phyloP scores from a whole-genome alignment of 176 grass and related monocot species.

The Musa troglodytarum region DNA sequence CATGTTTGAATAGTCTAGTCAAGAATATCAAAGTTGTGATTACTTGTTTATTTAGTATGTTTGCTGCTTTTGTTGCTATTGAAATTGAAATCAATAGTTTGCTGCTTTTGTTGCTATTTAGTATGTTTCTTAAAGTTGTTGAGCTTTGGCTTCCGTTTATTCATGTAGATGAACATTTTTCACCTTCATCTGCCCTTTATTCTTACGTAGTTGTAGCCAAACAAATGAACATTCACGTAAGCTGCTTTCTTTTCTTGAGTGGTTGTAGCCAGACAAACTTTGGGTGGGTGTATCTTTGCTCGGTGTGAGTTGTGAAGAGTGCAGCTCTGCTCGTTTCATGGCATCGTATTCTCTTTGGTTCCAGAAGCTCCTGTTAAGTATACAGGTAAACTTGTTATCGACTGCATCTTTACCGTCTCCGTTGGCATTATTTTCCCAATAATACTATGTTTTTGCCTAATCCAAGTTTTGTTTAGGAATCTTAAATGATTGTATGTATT shows the following conservation, averaged over 20 bases:
- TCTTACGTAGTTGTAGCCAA: conserved; percentile 23
- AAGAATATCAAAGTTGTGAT: not conserved
- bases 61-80: not conserved
- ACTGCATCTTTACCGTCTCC: not conserved
- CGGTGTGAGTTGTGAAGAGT: conserved; percentile 35
- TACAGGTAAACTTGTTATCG: conserved; percentile 19
- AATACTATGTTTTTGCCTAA: too few relatives aligned
- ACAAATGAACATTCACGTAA: conserved; percentile 19
- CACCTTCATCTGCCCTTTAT: not conserved
- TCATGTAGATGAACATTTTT: not conserved
- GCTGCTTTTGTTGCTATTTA: not conserved
- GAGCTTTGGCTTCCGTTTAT: not conserved
- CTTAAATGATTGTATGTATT: too few relatives aligned
- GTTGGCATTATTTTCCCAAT: not conserved
- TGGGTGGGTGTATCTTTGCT: conserved; percentile 35
- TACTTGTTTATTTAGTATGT: not conserved
- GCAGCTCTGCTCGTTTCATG: conserved; percentile 23
- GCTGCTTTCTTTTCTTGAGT: conserved; percentile 1
- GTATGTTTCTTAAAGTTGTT: not conserved
- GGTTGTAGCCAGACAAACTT: conserved; percentile 34
- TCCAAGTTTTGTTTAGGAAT: too few relatives aligned
- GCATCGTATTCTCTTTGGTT: conserved; percentile 36
- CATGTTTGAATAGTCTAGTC: not conserved
- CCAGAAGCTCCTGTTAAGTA: conserved; percentile 33
- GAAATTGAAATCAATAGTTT: not conserved